These are phyloP conservation scores for Exophiala phaeomuriformis DNA, from an alignment of 2,329 filamentous ascomycete species.

Conservation along the genomic window DNA sequence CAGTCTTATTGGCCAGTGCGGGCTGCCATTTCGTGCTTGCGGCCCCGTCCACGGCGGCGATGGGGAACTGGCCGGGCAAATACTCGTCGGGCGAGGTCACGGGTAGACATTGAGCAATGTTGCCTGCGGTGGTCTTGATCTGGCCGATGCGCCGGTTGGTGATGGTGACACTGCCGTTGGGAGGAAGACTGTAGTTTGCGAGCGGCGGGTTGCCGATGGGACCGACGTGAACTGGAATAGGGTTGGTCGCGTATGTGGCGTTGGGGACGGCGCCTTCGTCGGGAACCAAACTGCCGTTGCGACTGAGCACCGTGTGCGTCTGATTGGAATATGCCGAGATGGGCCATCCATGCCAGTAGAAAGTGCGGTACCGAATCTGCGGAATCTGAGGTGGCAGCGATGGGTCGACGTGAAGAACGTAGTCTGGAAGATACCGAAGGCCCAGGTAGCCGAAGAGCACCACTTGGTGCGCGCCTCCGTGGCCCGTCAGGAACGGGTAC, in stretches of 20 bases:
- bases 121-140: slow-evolving; percentile 49
- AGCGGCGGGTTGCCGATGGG: slow-evolving; percentile 33
- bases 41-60: slow-evolving; percentile 60
- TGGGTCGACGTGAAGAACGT: slow-evolving; percentile 54
- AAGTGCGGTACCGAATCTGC: slow-evolving; percentile 53
- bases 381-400: slow-evolving; percentile 59
- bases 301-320: slow-evolving; percentile 57
- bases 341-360: slow-evolving; percentile 61
- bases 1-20: slow-evolving; percentile 40
- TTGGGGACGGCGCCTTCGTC: slow-evolving; percentile 47
- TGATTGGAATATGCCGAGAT: slow-evolving; percentile 55
- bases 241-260: slow-evolving; percentile 43
- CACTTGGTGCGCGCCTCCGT: slow-evolving; percentile 62
- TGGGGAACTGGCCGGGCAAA: slow-evolving; percentile 61
- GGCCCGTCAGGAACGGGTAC: slow-evolving; percentile 64
- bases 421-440: slow-evolving; percentile 52
- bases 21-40: slow-evolving; percentile 63
- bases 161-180: slow-evolving; percentile 48
- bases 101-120: slow-evolving; percentile 59
- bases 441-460: slow-evolving; percentile 62
- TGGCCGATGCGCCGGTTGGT: slow-evolving; percentile 53
- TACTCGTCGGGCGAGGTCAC: slow-evolving; percentile 43
- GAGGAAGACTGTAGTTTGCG: slow-evolving; percentile 41
- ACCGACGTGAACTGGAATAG: slow-evolving; percentile 55
- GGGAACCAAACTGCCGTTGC: slow-evolving; percentile 38